phyloP scores from a whole-genome alignment of 495 filamentous ascomycete species.

The Penicillium paxilli region DNA sequence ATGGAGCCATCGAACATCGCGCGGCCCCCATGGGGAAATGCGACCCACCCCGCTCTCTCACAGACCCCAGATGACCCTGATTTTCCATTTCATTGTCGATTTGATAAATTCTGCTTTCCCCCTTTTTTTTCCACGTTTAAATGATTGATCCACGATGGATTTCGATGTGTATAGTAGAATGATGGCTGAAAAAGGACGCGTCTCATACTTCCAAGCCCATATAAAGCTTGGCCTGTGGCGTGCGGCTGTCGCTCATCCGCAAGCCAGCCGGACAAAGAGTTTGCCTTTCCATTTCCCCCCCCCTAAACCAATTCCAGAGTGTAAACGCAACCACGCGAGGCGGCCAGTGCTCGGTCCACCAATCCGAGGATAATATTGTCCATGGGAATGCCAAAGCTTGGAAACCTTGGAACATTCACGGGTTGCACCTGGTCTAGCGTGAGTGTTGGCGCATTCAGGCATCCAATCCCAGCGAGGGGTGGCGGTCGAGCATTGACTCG shows the following conservation, averaged over 20 bases:
- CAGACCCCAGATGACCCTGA: not conserved
- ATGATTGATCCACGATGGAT: too few relatives aligned
- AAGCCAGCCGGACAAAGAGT: not conserved
- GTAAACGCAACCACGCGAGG: not conserved
- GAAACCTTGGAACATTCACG: not conserved
- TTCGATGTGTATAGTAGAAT: too few relatives aligned
- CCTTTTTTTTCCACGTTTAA: too few relatives aligned
- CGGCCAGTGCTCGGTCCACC: not conserved
- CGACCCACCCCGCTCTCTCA: not conserved
- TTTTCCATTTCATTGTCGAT: too few relatives aligned
- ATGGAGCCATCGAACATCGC: not conserved
- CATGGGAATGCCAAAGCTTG: not conserved
- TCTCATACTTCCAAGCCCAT: conserved; percentile 2
- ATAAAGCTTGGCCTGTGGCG: conserved; percentile 8
- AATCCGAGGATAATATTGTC: not conserved
- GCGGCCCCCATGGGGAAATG: conserved; percentile 26
- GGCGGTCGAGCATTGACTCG: not conserved
- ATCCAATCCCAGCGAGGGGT: not conserved
- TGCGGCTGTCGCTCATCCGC: not conserved
- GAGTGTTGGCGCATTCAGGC: not conserved
- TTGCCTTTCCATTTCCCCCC: not conserved
- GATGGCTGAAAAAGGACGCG: too few relatives aligned
- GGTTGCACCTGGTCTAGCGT: not conserved
- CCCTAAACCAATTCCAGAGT: not conserved
- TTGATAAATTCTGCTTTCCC: too few relatives aligned